Evolutionary conservation across 176 grass and related monocot genomes (phyloP), one percentile per base, ranked within the genome.

Genomic region (Cocos nucifera): DNA sequence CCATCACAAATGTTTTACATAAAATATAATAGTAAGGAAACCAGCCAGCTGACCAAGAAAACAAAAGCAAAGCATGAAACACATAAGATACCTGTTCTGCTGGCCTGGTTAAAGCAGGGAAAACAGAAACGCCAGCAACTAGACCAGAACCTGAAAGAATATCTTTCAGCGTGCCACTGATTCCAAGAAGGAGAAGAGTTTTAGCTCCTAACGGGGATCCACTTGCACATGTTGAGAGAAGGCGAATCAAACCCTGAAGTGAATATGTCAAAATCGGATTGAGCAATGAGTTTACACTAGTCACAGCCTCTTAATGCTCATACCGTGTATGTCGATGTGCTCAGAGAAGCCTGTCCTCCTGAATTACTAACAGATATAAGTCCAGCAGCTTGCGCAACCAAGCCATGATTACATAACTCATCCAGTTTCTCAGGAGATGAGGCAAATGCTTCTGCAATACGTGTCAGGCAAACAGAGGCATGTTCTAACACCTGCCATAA

Each of bases 291-390:
- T 12, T 6, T 44, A 44, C 35, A 44, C 2, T 44, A 44, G 35
- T 44, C 8, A 44, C 9, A 44, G 35, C 6, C 35, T 14, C 9
- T 44, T 44, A 44, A 3, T 44, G 35, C 35, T 3, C 27, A 49
- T 85, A 95, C 89, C 18, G 89, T 95, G 50, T 95, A 95, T 35
- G 89, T 95, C 0, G 79, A 89, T 64, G 89, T 78, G 70, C 89
- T 89, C 69, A 95, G 58, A 22, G 89, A 89, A 27, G 85, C 77
- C 29, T 89, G 89, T 20, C 85, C 89, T 15, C 72, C 73, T 17
- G 76, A 75, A 69, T 89, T 95, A 61, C 81, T 83, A 53, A 83
- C 69, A 65, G 89, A 89, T 69, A 95, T 57, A 53, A 95, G 67
- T 32, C 69, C 56, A 61, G 89, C 82, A 72, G 89, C 82, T 69